Evolutionary conservation across 345 rosid species (phyloP).

Genomic region (Reutealis trisperma): DNA sequence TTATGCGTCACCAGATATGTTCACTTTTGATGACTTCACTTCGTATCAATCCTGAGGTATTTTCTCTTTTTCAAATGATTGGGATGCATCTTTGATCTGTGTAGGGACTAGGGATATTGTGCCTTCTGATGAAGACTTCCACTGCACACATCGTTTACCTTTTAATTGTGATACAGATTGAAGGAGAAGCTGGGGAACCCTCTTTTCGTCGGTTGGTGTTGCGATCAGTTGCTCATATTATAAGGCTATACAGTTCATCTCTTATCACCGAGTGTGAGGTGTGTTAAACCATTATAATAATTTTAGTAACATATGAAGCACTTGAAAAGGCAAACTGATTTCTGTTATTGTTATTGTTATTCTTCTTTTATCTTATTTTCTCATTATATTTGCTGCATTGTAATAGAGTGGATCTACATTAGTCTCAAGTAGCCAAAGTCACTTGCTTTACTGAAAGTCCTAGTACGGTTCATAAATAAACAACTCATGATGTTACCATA

Average conservation of each 20-base stretch:
- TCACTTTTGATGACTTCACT: slow-evolving; percentile 97
- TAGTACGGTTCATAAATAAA: neutral
- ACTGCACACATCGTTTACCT: slow-evolving; percentile 1
- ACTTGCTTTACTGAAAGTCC: neutral
- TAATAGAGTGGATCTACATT: slow-evolving; percentile 1
- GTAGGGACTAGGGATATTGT: neutral
- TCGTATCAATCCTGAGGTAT: slow-evolving; percentile 90
- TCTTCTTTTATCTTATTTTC: neutral
- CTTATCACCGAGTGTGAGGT: slow-evolving; percentile 97
- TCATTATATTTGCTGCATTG: no score
- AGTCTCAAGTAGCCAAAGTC: neutral
- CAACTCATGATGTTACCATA: neutral
- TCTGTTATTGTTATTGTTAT: neutral
- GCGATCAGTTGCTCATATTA: slow-evolving; percentile 95
- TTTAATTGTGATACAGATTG: slow-evolving; percentile 55
- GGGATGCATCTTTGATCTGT: neutral
- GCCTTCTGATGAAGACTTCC: neutral
- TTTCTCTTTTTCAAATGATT: slow-evolving; percentile 14
- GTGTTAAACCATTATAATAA: slow-evolving; percentile 25
- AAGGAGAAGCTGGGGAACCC: slow-evolving; percentile 97
- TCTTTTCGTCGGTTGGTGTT: slow-evolving; percentile 91
- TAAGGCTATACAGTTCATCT: slow-evolving; percentile 85
- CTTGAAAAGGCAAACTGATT: neutral
- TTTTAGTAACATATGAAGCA: neutral
- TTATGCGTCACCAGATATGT: slow-evolving; percentile 90